Evolutionary conservation across 1,284 basidiomycete species (phyloP), one percentile per base, ranked within the genome.

Genomic region (Sphagnurus paluster): DNA sequence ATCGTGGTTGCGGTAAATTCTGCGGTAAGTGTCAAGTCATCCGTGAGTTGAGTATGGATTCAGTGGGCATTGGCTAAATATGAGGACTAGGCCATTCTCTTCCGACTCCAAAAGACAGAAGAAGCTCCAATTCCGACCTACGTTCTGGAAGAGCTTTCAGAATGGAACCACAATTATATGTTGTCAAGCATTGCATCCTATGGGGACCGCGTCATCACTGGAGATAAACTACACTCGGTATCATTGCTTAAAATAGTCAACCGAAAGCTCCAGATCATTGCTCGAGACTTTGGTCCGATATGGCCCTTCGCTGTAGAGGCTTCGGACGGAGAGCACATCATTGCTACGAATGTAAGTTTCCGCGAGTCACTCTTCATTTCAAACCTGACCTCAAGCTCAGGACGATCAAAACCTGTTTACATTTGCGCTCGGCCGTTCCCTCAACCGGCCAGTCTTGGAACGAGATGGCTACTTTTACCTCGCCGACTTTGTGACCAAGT

Each of bases 161-260:
- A 77, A 28, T 93, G 89, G 82, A 82, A 88, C 51, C 88, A 90
- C 57, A 90, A 87, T 47, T 93, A 93, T 64, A 59, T 90, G 44
- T 80, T 93, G 8, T 80, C 76, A n/a, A 85, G 72, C 51, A 63
- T 86, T 39, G 76, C 75, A 1, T 69, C 74, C 5, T 73, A 72
- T 39, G 73, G 68, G 2, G 67, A 84, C 56, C 75, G 60, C 50
- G 65, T 83, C 42, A 77, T 79, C 13, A 76, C 87, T 10, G 90
- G 90, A 16, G 94, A 98, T 60, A 84, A 86, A 1, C 81, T 96
- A 44, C 81, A 84, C 58, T 94, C 92, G 1, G 75, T 97, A 8
- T 86, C 90, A 4, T 61, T 91, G 3, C 68, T 96, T 13, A 75
- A 78, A 37, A 62, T 87, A 21, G 57, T 64, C 1, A 72, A 65